These are phyloP conservation scores for Termitomyces sp. DNA, from an alignment of 768 basidiomycete genomes.

Conservation along the genomic window DNA sequence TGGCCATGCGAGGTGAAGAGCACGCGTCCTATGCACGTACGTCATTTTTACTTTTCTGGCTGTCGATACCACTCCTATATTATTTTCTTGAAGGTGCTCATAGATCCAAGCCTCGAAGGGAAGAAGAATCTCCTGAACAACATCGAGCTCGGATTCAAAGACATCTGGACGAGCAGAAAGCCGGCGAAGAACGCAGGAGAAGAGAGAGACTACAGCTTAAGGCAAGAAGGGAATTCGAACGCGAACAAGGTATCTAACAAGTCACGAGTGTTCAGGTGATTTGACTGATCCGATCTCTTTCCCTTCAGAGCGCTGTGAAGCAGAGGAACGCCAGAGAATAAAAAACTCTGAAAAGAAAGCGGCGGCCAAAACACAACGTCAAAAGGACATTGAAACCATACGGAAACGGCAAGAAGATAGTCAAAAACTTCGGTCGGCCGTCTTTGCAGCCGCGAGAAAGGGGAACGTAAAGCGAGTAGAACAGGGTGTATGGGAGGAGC, in stretches of 20 bases:
- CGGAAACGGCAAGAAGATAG: constrained; percentile 44
- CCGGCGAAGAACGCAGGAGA: constrained; percentile 51
- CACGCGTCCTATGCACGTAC: constrained; percentile 14
- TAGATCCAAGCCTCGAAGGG: constrained; percentile 21
- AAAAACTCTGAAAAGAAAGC: constrained; percentile 57
- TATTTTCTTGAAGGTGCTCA: constrained; percentile 8
- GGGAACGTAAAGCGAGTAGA: constrained; percentile 54
- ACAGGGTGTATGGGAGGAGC: constrained; percentile 66
- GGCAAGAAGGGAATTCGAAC: constrained; percentile 41
- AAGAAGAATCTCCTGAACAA: constrained; percentile 50
- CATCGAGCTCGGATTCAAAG: constrained; percentile 50
- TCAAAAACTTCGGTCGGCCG: constrained; percentile 57
- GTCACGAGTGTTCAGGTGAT: neutral
- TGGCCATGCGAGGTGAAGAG: constrained; percentile 36
- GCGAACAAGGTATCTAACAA: constrained; percentile 38
- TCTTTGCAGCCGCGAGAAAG: constrained; percentile 64
- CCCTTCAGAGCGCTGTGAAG: constrained; percentile 48
- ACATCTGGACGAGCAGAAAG: constrained; percentile 51
- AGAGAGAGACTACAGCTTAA: constrained; percentile 49
- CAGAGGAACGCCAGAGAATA: constrained; percentile 56
- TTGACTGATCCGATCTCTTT: constrained; percentile 2
- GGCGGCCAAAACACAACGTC: constrained; percentile 47
- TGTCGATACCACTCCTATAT: neutral
- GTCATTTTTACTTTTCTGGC: neutral
- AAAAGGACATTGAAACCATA: constrained; percentile 48